Evolutionary conservation across 2,329 filamentous ascomycete genomes (phyloP).

Genomic region (Exophiala sp.): DNA sequence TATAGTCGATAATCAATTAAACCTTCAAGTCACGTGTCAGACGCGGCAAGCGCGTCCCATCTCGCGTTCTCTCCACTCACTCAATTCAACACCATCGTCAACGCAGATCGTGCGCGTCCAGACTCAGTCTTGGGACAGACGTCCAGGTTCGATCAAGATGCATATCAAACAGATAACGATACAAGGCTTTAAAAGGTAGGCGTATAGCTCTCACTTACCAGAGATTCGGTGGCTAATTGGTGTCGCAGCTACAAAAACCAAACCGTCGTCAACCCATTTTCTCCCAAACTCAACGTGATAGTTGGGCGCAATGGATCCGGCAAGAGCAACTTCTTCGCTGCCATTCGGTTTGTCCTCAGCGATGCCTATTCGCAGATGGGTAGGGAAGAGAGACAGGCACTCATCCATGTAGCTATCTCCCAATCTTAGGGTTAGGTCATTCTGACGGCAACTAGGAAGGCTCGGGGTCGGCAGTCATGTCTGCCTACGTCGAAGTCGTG

Average conservation of each 20-base stretch:
- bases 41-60: too few relatives aligned
- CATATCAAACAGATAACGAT: slow-evolving; percentile 99
- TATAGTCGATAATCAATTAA: too few relatives aligned
- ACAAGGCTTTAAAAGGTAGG: slow-evolving; percentile 99
- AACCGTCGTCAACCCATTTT: slow-evolving; percentile 97
- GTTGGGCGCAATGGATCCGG: slow-evolving; percentile 98
- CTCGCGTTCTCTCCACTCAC: too few relatives aligned
- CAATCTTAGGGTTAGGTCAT: neutral
- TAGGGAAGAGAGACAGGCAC: slow-evolving; percentile 88
- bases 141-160: slow-evolving; percentile 55
- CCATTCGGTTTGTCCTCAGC: slow-evolving; percentile 95
- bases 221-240: too few relatives aligned
- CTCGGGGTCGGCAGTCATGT: slow-evolving; percentile 96
- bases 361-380: slow-evolving; percentile 97
- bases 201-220: too few relatives aligned
- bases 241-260: slow-evolving; percentile 90
- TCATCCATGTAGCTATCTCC: slow-evolving; percentile 66
- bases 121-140: too few relatives aligned
- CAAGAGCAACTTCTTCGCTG: slow-evolving; percentile 99
- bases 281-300: slow-evolving; percentile 94
- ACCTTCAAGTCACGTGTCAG: too few relatives aligned
- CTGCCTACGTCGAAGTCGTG: slow-evolving; percentile 98
- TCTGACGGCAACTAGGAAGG: slow-evolving; percentile 62
- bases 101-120: too few relatives aligned
- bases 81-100: too few relatives aligned